Evolutionary conservation across 78 protist genomes (phyloP).

Genomic region (Neovahlkampfia damariscottae): DNA sequence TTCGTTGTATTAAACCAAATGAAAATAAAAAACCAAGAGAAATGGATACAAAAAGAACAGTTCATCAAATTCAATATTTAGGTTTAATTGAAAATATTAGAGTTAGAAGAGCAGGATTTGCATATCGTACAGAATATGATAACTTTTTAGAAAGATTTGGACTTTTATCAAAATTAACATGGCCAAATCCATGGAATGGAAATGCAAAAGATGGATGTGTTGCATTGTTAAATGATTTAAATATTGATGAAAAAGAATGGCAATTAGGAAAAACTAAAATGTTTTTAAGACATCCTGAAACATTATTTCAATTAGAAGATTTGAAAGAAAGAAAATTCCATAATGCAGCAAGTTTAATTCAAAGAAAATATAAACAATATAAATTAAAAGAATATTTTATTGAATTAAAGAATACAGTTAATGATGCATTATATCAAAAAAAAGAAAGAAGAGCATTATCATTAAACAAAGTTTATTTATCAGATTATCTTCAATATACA

Average conservation of each 20-base stretch:
- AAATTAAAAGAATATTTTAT: neutral
- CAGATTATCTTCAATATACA: neutral
- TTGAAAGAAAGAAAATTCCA: conserved; percentile 32
- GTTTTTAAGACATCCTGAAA: conserved; percentile 68
- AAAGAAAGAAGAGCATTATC: neutral
- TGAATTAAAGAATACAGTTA: neutral
- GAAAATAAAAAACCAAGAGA: conserved; percentile 34
- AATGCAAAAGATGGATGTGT: conserved; percentile 37
- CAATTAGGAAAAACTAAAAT: conserved; percentile 74
- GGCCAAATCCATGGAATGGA: conserved; percentile 51
- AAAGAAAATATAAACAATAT: conserved; percentile 31
- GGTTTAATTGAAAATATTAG: conserved; percentile 84
- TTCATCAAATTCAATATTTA: conserved; percentile 70
- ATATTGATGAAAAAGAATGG: conserved; percentile 50
- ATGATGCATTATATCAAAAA: neutral
- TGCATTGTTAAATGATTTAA: neutral
- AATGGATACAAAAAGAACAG: conserved; percentile 31
- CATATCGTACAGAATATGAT: conserved; percentile 67
- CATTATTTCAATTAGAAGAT: conserved; percentile 52
- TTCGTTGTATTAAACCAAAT: conserved; percentile 76
- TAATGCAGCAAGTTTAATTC: conserved; percentile 44
- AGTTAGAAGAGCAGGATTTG: conserved; percentile 89
- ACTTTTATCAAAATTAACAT: conserved; percentile 45
- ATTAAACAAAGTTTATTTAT: neutral
- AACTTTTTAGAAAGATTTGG: conserved; percentile 58